phyloP scores from a whole-genome alignment of 805 yeast species.

The Lipomyces japonicus region DNA sequence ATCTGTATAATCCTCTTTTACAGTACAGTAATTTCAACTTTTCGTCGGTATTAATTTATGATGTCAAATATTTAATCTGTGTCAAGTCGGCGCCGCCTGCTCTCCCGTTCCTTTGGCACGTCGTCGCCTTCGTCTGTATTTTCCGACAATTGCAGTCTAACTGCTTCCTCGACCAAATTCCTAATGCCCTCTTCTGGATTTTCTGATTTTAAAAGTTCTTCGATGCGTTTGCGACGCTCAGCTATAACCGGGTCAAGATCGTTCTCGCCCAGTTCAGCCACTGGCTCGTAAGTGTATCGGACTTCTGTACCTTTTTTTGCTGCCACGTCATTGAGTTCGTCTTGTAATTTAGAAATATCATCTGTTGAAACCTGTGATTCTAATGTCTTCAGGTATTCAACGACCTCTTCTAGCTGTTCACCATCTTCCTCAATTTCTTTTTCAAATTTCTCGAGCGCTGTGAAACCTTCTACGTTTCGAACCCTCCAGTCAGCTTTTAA shows the following conservation, averaged over 20 bases:
- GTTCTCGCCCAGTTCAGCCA: slow-evolving; percentile 30
- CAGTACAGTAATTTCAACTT: too few relatives aligned
- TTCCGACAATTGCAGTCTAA: slow-evolving; percentile 37
- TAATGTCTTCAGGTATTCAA: slow-evolving; percentile 54
- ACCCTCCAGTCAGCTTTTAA: slow-evolving; percentile 62
- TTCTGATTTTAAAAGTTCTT: slow-evolving; percentile 69
- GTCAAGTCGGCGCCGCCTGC: too few relatives aligned
- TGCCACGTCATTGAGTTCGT: slow-evolving; percentile 9
- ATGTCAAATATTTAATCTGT: too few relatives aligned
- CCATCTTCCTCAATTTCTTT: slow-evolving; percentile 69
- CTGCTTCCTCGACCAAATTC: slow-evolving; percentile 61
- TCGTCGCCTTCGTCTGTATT: too few relatives aligned
- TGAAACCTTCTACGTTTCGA: slow-evolving; percentile 69
- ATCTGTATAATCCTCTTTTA: too few relatives aligned
- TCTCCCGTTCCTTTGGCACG: too few relatives aligned
- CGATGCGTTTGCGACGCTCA: slow-evolving; percentile 52
- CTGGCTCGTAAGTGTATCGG: slow-evolving; percentile 30
- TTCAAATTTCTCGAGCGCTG: slow-evolving; percentile 36
- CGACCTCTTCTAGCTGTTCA: slow-evolving; percentile 70
- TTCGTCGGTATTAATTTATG: too few relatives aligned
- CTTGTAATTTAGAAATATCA: slow-evolving; percentile 19
- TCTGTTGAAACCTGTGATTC: slow-evolving; percentile 36
- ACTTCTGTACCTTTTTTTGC: slow-evolving; percentile 14
- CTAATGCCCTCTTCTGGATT: slow-evolving; percentile 77
- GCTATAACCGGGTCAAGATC: slow-evolving; percentile 29